Evolutionary conservation across 202 grass and related monocot genomes (phyloP).

Genomic region (Dendrocalamus latiflorus): DNA sequence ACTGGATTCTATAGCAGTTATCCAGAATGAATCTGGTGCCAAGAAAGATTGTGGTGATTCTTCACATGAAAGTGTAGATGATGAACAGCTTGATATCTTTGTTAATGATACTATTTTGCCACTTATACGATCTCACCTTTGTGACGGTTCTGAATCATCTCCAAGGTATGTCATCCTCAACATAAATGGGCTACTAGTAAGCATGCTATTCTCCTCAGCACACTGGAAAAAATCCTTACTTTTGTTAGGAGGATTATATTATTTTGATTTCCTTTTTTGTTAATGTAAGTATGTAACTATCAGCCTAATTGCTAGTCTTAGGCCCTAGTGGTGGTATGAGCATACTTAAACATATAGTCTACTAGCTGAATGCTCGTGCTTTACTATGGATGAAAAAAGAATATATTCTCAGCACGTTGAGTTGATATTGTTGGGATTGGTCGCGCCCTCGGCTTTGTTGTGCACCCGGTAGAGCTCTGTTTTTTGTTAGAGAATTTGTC

Average conservation of each 20-base stretch:
- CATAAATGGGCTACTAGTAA: slow-evolving; percentile 7
- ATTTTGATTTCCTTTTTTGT: slow-evolving; percentile 1
- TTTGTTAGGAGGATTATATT: background rate
- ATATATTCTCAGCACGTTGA: no score
- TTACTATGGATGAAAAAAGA: no score
- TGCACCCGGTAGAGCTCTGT: no score
- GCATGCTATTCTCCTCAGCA: background rate
- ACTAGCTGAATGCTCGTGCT: no score
- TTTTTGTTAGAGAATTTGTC: no score
- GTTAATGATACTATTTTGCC: slow-evolving; percentile 66
- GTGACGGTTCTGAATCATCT: slow-evolving; percentile 76
- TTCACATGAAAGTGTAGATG: slow-evolving; percentile 23
- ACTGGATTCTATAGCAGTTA: slow-evolving; percentile 13
- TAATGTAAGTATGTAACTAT: background rate
- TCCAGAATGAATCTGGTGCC: background rate
- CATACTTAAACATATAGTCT: background rate
- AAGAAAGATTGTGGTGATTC: slow-evolving; percentile 29
- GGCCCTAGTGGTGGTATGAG: background rate
- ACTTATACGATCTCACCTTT: slow-evolving; percentile 55
- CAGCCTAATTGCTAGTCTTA: slow-evolving; percentile 1
- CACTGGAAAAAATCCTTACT: background rate
- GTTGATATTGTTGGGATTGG: no score
- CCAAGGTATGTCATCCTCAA: slow-evolving; percentile 56
- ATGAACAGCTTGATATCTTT: slow-evolving; percentile 44
- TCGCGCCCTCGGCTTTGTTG: no score